Conservation (phyloP, 208 protist species). For the Strigomonas galati region DNA sequence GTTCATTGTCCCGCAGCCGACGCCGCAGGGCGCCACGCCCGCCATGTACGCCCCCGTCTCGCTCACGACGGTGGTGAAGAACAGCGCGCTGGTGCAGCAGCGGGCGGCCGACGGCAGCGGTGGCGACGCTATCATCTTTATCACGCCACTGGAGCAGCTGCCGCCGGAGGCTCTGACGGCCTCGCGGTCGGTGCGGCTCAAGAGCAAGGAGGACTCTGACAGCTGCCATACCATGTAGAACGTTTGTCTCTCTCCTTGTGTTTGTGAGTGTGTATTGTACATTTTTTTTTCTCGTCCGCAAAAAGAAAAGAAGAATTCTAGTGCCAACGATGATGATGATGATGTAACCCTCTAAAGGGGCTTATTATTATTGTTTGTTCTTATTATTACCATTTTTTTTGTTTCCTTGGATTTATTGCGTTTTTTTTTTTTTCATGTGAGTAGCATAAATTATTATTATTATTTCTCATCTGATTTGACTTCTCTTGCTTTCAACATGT, state of each 20-base stretch:
- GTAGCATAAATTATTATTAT: not conserved
- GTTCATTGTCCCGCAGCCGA: conserved; percentile 40
- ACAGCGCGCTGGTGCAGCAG: conserved; percentile 20
- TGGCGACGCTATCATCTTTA: not conserved
- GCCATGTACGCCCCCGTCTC: conserved; percentile 44
- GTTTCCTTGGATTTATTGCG: not conserved
- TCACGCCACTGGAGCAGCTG: conserved; percentile 7
- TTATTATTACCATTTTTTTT: conserved; percentile 21
- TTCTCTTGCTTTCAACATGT: not conserved
- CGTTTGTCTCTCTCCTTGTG: too few species aligned
- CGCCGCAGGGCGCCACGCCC: conserved; percentile 19
- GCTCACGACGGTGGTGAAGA: conserved; percentile 41
- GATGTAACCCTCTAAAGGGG: conserved; percentile 9
- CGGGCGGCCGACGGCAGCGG: conserved; percentile 9
- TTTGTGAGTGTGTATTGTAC: not conserved
- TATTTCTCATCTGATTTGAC: not conserved
- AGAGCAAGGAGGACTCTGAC: not conserved
- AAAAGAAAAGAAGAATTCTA: not conserved
- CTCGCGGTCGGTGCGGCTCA: not conserved
- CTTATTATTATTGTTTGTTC: conserved; percentile 15
- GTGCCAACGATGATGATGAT: not conserved
- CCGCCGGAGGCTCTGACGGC: conserved; percentile 8
- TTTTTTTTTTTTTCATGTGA: conserved; percentile 7
- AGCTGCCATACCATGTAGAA: not conserved
- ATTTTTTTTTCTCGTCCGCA: too few species aligned